Percentiles rank a stretch among this genome's conserved stretches.
Conservation (phyloP, 2,329 filamentous ascomycete genomes). For the Botrytis medusae region DNA sequence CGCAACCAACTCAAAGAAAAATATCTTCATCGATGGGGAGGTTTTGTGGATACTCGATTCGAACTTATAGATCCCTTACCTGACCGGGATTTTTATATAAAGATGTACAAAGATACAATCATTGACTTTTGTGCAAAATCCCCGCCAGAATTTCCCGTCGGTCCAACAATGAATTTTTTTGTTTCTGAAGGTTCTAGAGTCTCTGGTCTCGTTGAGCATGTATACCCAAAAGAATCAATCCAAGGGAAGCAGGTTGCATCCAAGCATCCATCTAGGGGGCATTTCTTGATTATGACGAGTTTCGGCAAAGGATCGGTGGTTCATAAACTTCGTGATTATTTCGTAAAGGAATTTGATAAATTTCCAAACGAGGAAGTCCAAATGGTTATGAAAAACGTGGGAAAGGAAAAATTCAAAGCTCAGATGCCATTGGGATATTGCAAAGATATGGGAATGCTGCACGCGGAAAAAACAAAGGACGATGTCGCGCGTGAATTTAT, state of each 20-base stretch:
- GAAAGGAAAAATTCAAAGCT: background rate
- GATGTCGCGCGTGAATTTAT: background rate
- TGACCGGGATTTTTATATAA: background rate
- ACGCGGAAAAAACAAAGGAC: background rate
- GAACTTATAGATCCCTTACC: slow-evolving; percentile 1
- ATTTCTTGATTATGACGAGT: background rate
- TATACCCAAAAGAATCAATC: background rate
- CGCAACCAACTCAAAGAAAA: background rate
- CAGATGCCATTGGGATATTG: background rate
- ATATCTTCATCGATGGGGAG: background rate
- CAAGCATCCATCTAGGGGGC: background rate
- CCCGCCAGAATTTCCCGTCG: background rate
- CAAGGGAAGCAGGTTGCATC: too few relatives aligned
- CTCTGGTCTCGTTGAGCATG: background rate
- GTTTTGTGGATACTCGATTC: slow-evolving; percentile 2
- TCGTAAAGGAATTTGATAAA: background rate
- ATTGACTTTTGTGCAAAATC: background rate
- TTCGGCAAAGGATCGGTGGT: background rate
- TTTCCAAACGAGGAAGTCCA: slow-evolving; percentile 1
- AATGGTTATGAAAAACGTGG: background rate
- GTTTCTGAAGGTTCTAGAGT: background rate
- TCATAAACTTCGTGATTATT: background rate
- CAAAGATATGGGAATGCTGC: background rate
- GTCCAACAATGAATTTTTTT: background rate
- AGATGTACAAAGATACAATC: slow-evolving; percentile 7